Evolutionary conservation across 352 stramenopile species (phyloP).

Genomic region (Globisporangium ultimum): DNA sequence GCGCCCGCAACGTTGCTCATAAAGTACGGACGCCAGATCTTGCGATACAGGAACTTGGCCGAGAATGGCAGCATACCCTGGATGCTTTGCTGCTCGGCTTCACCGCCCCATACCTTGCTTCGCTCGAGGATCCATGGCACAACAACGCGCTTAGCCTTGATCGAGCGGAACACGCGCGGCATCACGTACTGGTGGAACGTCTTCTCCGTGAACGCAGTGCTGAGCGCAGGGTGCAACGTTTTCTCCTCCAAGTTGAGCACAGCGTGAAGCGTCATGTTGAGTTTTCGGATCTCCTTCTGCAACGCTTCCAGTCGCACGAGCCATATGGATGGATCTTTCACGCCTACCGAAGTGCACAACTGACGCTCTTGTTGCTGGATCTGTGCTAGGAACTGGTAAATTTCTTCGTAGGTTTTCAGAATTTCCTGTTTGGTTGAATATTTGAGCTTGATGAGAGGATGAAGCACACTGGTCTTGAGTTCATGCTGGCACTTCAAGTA

Average conservation of each 20-base stretch:
- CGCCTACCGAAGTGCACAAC: conserved; percentile 37
- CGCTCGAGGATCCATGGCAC: conserved; percentile 84
- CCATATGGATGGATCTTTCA: conserved; percentile 48
- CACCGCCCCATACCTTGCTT: conserved; percentile 80
- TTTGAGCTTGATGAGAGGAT: conserved; percentile 54
- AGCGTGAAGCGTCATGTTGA: conserved; percentile 63
- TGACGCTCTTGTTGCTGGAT: conserved; percentile 53
- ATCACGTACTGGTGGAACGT: conserved; percentile 76
- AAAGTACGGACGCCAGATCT: conserved; percentile 83
- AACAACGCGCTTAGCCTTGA: conserved; percentile 77
- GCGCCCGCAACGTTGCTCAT: conserved; percentile 71
- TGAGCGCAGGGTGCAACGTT: conserved; percentile 54
- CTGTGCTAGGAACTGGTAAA: conserved; percentile 50
- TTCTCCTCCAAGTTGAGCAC: conserved; percentile 79
- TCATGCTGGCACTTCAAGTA: conserved; percentile 66
- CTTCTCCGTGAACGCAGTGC: conserved; percentile 58
- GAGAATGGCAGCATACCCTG: conserved; percentile 72
- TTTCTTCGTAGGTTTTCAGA: conserved; percentile 61
- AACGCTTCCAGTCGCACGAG: conserved; percentile 58
- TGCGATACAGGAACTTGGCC: conserved; percentile 77
- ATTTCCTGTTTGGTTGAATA: conserved; percentile 57
- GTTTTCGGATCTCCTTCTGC: conserved; percentile 57
- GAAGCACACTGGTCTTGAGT: conserved; percentile 57
- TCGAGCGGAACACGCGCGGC: conserved; percentile 69
- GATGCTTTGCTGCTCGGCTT: conserved; percentile 62